A percentile compares a stretch with the other conserved stretches of the same genome.
Conservation (phyloP, 352 stramenopile species). For the Phytophthora sp. region DNA sequence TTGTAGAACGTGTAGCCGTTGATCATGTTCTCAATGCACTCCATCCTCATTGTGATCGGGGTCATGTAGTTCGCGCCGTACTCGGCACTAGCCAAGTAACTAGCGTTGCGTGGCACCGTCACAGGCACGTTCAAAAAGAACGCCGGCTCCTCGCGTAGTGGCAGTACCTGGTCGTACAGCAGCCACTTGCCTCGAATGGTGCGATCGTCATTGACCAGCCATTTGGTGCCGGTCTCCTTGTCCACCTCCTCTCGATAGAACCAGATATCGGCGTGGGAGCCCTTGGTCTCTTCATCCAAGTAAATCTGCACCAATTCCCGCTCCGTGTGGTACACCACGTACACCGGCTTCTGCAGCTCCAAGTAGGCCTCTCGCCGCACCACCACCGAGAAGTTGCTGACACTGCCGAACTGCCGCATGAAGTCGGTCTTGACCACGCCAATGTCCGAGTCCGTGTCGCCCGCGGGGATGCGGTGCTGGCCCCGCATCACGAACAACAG, state of each 20-base stretch:
- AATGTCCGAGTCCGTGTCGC: slow-evolving; percentile 84
- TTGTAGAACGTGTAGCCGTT: slow-evolving; percentile 85
- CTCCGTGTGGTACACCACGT: slow-evolving; percentile 57
- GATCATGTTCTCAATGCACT: slow-evolving; percentile 82
- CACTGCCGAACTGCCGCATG: slow-evolving; percentile 48
- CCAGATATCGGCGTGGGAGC: slow-evolving; percentile 82
- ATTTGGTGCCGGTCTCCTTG: slow-evolving; percentile 34
- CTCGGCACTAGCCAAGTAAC: slow-evolving; percentile 66
- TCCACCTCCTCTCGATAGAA: slow-evolving; percentile 69
- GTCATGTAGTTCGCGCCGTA: slow-evolving; percentile 78
- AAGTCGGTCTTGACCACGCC: slow-evolving; percentile 68
- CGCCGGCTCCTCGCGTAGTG: slow-evolving; percentile 40
- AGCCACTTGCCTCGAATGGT: slow-evolving; percentile 73
- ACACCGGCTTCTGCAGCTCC: slow-evolving; percentile 52
- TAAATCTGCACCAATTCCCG: slow-evolving; percentile 77
- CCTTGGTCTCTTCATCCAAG: slow-evolving; percentile 45
- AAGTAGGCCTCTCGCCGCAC: slow-evolving; percentile 49
- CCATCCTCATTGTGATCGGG: slow-evolving; percentile 70
- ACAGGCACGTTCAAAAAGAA: slow-evolving; percentile 66
- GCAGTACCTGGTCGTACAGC: slow-evolving; percentile 71
- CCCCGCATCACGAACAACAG: slow-evolving; percentile 76
- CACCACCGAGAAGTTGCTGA: slow-evolving; percentile 60
- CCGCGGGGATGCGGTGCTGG: slow-evolving; percentile 65
- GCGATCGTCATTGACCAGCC: slow-evolving; percentile 74
- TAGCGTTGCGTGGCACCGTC: slow-evolving; percentile 58